Evolutionary conservation across 495 filamentous ascomycete species (phyloP).

Genomic region (Aspergillus homomorphus): DNA sequence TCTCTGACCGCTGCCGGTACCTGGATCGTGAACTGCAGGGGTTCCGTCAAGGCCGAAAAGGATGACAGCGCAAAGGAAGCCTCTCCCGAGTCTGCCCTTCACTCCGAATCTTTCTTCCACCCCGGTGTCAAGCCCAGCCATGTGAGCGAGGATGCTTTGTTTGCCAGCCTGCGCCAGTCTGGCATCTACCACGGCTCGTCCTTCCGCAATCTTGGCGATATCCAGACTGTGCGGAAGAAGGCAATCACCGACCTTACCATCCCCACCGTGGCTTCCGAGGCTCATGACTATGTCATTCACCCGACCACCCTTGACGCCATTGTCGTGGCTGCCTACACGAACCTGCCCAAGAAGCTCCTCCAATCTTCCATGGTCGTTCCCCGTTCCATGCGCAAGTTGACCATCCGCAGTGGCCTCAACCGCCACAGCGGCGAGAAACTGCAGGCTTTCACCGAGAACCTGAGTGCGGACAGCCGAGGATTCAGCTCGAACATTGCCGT

Average conservation of each 20-base stretch:
- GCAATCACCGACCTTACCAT: background rate
- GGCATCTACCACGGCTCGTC: constrained; percentile 6
- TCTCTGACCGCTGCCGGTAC: no score
- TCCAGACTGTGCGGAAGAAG: background rate
- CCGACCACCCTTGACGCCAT: constrained; percentile 12
- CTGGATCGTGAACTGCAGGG: no score
- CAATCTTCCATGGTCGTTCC: background rate
- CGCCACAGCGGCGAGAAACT: no score
- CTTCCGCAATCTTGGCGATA: background rate
- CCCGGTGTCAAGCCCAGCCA: background rate
- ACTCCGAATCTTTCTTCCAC: no score
- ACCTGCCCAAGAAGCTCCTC: background rate
- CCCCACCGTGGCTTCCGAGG: background rate
- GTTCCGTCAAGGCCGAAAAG: no score
- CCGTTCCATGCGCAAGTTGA: background rate
- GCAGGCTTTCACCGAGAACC: no score
- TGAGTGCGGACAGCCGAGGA: no score
- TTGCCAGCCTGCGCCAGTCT: background rate
- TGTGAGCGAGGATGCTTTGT: background rate
- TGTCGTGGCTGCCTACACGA: background rate
- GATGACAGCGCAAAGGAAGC: no score
- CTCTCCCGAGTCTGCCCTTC: no score
- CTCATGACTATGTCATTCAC: constrained; percentile 4
- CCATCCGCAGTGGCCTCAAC: no score
- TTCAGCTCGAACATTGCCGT: no score